phyloP scores from a whole-genome alignment of 1,284 basidiomycete genomes.

The Ustilago shanxiensis region DNA sequence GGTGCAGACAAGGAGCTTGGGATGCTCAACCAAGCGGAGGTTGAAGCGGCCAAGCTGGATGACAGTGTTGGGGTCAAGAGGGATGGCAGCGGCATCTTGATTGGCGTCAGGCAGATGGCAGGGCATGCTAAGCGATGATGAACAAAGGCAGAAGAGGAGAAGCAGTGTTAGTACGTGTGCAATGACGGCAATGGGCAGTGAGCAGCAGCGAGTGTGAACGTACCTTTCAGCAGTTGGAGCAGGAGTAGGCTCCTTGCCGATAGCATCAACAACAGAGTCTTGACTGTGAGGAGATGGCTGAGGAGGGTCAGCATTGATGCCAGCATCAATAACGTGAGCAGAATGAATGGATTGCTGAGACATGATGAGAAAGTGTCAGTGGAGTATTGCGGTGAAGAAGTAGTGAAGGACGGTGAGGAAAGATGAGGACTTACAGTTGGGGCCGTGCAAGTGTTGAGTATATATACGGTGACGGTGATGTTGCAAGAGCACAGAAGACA shows the following conservation, averaged over 20 bases:
- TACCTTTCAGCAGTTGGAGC: neutral
- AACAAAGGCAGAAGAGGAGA: neutral
- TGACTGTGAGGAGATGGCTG: neutral
- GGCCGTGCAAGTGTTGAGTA: too few species aligned
- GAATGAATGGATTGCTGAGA: neutral
- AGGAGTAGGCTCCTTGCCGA: neutral
- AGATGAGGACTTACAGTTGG: neutral
- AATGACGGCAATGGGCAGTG: neutral
- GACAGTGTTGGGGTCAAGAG: neutral
- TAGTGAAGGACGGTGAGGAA: neutral
- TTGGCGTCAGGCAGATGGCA: neutral
- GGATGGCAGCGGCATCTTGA: neutral
- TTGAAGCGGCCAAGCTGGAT: conserved; percentile 6
- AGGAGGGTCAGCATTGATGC: neutral
- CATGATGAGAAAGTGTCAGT: neutral
- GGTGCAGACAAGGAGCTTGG: neutral
- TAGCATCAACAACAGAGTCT: too few species aligned
- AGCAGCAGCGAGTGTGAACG: neutral
- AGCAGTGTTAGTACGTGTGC: neutral
- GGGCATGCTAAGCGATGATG: neutral
- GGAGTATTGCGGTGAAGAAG: too few species aligned
- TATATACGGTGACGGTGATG: too few species aligned
- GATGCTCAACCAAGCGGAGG: conserved; percentile 4
- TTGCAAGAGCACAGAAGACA: too few species aligned
- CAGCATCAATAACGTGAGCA: neutral